Evolutionary conservation across 306 rosid species (phyloP), one percentile per base, ranked within the genome.

Genomic region (Medicago arabica): DNA sequence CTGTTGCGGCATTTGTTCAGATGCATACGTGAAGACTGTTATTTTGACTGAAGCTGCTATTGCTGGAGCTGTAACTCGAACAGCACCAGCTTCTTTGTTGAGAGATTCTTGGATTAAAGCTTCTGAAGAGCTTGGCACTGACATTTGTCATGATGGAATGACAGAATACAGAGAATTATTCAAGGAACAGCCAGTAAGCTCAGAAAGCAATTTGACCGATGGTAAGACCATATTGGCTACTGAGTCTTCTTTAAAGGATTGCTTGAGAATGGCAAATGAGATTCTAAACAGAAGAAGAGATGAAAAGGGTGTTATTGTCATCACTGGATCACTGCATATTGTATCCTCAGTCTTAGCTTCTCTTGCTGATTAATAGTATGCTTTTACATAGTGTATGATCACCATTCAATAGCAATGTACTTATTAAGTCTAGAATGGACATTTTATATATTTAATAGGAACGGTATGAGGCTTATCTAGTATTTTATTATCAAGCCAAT

Each of bases 271-370:
- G 31, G 87, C 87, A 25, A 81, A 85, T 50, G 70, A 85, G 85
- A 85, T 84, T 72, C 85, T 85, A 51, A 66, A 59, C 78, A 69
- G 75, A 16, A 75, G 65, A 40, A 76, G 78, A 21, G 84, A 75
- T 19, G 83, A 73, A 34, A 71, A 31, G 38, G 75, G 85, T 41
- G 50, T 92, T 72, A 70, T 86, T 77, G 87, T 89, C 62, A 82
- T 90, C 34, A 85, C 97, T 10, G 93, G 97, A 41, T 92, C 99
- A 63, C 88, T 95, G 71, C 96, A 90, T 87, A 67, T 89, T 39
- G 87, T 86, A 59, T 82, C 97, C 58, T 69, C 79, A 34, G 87
- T 86, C 51, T 75, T 89, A 51, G 86, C 88, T 40, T 70, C 82
- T 76, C 82, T 81, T 25, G 69, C 41, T 62, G 72, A 69, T 50